Percentiles rank a stretch among this genome's conserved stretches.
Evolutionary conservation across 306 rosid species (phyloP).

Genomic region (Lotus japonicus): DNA sequence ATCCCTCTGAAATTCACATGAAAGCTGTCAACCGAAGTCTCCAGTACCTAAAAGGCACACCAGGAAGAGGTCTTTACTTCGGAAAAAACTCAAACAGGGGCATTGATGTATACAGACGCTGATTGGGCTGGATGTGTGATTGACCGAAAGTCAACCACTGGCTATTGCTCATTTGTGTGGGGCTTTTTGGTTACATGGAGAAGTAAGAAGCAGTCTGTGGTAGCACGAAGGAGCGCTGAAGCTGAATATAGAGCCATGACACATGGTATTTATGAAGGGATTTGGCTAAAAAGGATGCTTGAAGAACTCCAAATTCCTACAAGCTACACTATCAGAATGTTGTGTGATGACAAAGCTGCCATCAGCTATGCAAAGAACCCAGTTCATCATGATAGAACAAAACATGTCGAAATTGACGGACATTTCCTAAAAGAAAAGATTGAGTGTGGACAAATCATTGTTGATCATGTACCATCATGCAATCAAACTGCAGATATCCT

Average conservation of each 20-base stretch:
- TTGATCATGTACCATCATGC: not conserved
- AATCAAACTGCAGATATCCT: no score
- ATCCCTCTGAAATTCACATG: not conserved
- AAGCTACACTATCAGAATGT: no score
- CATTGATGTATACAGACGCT: no score
- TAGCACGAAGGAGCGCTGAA: not conserved
- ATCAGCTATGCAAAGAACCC: not conserved
- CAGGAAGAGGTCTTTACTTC: not conserved
- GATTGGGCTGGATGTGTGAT: no score
- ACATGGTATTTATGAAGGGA: not conserved
- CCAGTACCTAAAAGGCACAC: not conserved
- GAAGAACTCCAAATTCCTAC: no score
- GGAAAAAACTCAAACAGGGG: not conserved
- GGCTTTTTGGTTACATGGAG: not conserved
- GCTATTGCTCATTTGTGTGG: not conserved
- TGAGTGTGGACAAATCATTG: not conserved
- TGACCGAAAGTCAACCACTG: no score
- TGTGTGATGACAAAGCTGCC: not conserved
- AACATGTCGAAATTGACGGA: not conserved
- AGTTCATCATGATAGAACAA: not conserved
- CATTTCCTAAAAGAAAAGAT: not conserved
- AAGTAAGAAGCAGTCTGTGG: not conserved
- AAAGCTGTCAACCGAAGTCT: not conserved
- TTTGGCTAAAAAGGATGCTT: no score
- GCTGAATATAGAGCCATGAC: not conserved